A percentile compares a stretch with the other conserved stretches of the same genome.
These are phyloP conservation scores for Hypoxylon sp. DNA, from an alignment of 2,329 filamentous ascomycete genomes.

Conservation along the genomic window DNA sequence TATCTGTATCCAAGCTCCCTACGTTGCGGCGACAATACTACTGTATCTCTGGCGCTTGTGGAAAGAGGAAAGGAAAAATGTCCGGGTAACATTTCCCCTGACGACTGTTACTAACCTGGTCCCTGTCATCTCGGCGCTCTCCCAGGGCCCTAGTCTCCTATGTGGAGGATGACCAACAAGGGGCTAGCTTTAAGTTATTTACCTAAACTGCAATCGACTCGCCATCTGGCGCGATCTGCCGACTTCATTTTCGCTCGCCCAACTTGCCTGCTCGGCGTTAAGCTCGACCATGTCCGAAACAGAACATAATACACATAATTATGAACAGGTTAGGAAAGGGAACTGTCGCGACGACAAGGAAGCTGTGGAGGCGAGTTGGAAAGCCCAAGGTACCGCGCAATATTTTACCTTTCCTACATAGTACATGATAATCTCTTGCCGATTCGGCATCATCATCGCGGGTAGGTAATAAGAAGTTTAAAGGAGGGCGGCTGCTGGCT, in stretches of 20 bases:
- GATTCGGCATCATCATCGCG: constrained; percentile 44
- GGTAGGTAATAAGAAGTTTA: constrained; percentile 38
- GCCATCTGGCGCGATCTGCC: constrained; percentile 42
- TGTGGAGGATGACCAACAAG: constrained; percentile 37
- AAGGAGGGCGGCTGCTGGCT: constrained; percentile 37
- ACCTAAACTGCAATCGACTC: constrained; percentile 28
- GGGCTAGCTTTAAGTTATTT: constrained; percentile 34
- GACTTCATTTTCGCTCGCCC: constrained; percentile 38
- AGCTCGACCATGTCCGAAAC: constrained; percentile 38
- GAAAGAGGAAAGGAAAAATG: constrained; percentile 40
- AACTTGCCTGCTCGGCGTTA: constrained; percentile 19
- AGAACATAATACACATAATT: constrained; percentile 36
- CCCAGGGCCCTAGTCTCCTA: constrained; percentile 27
- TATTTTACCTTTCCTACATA: constrained; percentile 25
- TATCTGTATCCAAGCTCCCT: constrained; percentile 26
- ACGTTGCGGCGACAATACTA: constrained; percentile 45
- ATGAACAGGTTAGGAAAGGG: constrained; percentile 40
- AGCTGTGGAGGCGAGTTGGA: constrained; percentile 37
- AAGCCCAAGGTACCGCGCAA: background rate
- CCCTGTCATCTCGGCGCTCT: constrained; percentile 39
- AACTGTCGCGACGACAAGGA: constrained; percentile 23
- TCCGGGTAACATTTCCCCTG: constrained; percentile 44
- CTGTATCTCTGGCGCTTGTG: constrained; percentile 38
- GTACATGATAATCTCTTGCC: constrained; percentile 26
- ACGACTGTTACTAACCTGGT: constrained; percentile 41